Percentiles rank a stretch among this genome's conserved stretches.
Evolutionary conservation across 2,329 filamentous ascomycete genomes (phyloP).

Genomic region (Dothidotthia symphoricarpi): DNA sequence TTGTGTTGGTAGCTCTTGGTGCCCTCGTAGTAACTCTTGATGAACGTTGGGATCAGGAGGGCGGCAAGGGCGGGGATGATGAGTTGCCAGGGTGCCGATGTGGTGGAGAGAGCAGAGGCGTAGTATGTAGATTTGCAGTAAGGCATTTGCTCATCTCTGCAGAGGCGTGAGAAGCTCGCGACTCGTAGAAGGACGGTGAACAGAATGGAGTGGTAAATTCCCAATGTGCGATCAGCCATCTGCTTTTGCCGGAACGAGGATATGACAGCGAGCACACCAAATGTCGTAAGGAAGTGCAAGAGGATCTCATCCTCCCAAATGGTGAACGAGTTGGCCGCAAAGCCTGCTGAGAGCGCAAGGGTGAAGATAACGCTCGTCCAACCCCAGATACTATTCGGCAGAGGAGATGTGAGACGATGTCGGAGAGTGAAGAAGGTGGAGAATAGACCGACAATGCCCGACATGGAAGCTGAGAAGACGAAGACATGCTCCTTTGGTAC

Average conservation of each 20-base stretch:
- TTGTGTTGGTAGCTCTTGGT: conserved; percentile 86
- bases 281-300: conserved; percentile 85
- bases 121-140: conserved; percentile 96
- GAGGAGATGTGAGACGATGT: conserved; percentile 49
- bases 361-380: conserved; percentile 80
- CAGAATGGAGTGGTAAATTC: conserved; percentile 78
- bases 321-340: conserved; percentile 96
- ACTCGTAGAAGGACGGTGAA: conserved; percentile 78
- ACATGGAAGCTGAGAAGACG: conserved; percentile 44
- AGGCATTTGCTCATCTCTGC: conserved; percentile 97
- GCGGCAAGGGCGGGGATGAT: conserved; percentile 73
- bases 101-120: conserved; percentile 84
- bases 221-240: conserved; percentile 67
- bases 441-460: conserved; percentile 42
- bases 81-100: conserved; percentile 87
- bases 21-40: conserved; percentile 76
- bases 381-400: conserved; percentile 82
- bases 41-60: conserved; percentile 67
- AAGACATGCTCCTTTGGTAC: conserved; percentile 42
- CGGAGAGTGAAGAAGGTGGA: conserved; percentile 45
- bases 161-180: conserved; percentile 85
- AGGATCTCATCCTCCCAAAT: conserved; percentile 98
- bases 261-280: conserved; percentile 72
- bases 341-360: conserved; percentile 83
- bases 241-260: conserved; percentile 72